phyloP scores from a whole-genome alignment of 441 rosid genomes.

The Cnidoscolus chayamansa region DNA sequence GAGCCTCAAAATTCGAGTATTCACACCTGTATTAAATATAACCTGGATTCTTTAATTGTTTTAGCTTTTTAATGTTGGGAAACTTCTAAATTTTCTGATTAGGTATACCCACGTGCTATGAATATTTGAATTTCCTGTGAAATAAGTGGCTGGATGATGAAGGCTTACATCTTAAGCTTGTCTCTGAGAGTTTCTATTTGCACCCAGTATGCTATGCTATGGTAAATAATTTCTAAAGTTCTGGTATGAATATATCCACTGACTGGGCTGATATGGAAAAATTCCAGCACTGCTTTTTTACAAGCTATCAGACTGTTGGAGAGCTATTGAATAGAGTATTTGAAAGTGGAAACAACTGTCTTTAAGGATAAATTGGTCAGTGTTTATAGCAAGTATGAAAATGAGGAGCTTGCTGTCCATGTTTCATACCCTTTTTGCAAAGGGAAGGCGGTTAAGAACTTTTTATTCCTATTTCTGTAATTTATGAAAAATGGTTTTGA shows the following conservation, averaged over 20 bases:
- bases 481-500: too few species aligned
- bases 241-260: background rate
- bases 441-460: too few species aligned
- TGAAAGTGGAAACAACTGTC: background rate
- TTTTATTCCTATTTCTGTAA: too few species aligned
- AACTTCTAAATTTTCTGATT: background rate
- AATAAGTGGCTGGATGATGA: background rate
- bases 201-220: background rate
- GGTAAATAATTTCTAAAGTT: too few species aligned
- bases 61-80: background rate
- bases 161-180: background rate
- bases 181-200: background rate
- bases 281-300: background rate
- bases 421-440: too few species aligned
- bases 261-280: background rate
- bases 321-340: background rate
- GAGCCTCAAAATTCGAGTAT: too few species aligned
- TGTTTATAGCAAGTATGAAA: background rate
- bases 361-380: background rate
- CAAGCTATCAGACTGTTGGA: background rate
- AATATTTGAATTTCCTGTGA: background rate
- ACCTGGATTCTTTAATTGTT: background rate
- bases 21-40: background rate
- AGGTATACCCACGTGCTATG: background rate
- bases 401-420: background rate